Evolutionary conservation across 257 asterid genomes (phyloP), one percentile per base, ranked within the genome.

Genomic region (Forsythia viridissima): DNA sequence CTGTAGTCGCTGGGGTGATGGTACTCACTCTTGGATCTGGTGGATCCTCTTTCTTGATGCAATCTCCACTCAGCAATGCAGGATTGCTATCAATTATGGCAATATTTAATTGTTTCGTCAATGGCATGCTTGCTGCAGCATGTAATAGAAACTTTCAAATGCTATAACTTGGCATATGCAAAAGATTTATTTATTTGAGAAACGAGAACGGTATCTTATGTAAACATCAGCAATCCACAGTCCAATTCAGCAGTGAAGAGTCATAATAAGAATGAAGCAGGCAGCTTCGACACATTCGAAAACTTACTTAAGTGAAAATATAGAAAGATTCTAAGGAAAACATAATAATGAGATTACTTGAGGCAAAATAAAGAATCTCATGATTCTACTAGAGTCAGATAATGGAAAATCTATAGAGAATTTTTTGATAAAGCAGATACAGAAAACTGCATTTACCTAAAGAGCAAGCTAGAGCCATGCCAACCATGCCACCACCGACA

Each of bases 401-500:
- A 52, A 36, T 78, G 43, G 59, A 43, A 41, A 81, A 73, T 8
- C 70, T 48, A 21, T 72, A 72, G 69, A 68, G 16, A 78, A 41
- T 71, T 59, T 69, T 44, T 71, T 10, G 24, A 76, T 68, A 80
- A 37, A 20, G 76, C 69, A 86, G 67, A 69, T 68, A 73, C 9
- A 81, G 20, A 68, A 55, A 79, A 38, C 15, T 46, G 72, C 36
- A 82, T 63, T 77, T 87, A 96, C 99, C 98, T 76, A 96, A 85
- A 72, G 97, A 85, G 87, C 94, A 93, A 8, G 99, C 97, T 63
- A 96, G 89, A 79, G 98, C 97, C 97, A 92, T 89, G 84, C 98
- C 99, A 71, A 96, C 99, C 99, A 93, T 92, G 88, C 99, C 98
- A 63, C 99, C 99, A 82, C 99, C 99, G 82, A 96, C 99, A 83